phyloP scores from a whole-genome alignment of 306 rosid genomes.

The Datisca glomerata region DNA sequence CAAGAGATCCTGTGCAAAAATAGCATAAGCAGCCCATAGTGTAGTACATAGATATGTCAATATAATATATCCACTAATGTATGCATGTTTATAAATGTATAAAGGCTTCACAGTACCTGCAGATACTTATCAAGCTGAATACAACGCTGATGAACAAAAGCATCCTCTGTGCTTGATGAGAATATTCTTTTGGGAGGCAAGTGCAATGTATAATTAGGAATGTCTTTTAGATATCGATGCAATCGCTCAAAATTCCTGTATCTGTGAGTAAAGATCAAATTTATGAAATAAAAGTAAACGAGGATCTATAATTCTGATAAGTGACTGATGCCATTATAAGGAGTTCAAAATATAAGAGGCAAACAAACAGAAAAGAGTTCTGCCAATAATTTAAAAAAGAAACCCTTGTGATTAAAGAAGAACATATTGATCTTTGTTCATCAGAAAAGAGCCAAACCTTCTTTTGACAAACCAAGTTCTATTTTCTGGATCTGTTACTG shows the following conservation, averaged over 20 bases:
- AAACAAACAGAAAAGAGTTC: background rate
- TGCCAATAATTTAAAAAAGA: no score
- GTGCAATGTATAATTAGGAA: constrained; percentile 80
- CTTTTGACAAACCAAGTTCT: constrained; percentile 93
- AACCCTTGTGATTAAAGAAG: no score
- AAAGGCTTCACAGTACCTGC: constrained; percentile 37
- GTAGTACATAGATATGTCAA: background rate
- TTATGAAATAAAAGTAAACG: constrained; percentile 4
- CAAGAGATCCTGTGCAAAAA: constrained; percentile 63
- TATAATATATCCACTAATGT: constrained; percentile 1
- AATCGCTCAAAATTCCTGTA: constrained; percentile 88
- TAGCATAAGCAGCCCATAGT: constrained; percentile 13
- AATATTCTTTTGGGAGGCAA: constrained; percentile 98
- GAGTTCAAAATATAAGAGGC: background rate
- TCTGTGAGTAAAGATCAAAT: constrained; percentile 34
- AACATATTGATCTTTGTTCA: no score
- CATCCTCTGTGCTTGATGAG: constrained; percentile 95
- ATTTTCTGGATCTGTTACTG: constrained; percentile 71
- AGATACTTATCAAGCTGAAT: constrained; percentile 91
- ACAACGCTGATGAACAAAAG: constrained; percentile 98
- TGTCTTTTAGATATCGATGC: constrained; percentile 86
- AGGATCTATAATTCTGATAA: no score
- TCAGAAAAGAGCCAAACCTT: constrained; percentile 48
- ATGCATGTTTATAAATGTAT: constrained; percentile 4
- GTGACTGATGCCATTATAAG: background rate